Percentiles rank a stretch among this genome's conserved stretches.
These are phyloP conservation scores for Collybia sordida DNA, from an alignment of 768 basidiomycete species.

Conservation along the genomic window DNA sequence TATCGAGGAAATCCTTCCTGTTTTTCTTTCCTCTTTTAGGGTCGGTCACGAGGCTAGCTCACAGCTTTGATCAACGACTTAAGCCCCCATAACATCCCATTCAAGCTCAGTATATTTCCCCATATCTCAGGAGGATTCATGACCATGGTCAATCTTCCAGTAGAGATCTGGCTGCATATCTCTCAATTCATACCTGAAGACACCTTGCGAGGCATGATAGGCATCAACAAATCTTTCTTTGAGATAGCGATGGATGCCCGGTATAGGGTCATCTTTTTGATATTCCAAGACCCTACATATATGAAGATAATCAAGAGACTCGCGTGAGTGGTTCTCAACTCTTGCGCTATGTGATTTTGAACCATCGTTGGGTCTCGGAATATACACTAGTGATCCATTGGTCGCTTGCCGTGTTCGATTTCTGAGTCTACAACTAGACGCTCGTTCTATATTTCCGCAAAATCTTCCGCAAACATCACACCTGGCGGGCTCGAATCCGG, in stretches of 20 bases:
- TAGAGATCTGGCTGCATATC: constrained; percentile 33
- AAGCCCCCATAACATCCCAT: too few species aligned
- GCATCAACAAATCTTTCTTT: constrained; percentile 31
- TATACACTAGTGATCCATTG: constrained; percentile 17
- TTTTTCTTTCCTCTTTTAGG: too few species aligned
- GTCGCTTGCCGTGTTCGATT: constrained; percentile 15
- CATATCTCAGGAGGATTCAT: background rate
- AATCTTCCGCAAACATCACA: constrained; percentile 1
- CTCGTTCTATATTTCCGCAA: background rate
- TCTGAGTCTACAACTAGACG: constrained; percentile 11
- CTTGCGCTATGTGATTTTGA: background rate
- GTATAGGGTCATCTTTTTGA: constrained; percentile 23
- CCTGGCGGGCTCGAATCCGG: constrained; percentile 10
- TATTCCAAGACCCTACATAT: constrained; percentile 16
- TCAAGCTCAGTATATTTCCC: too few species aligned
- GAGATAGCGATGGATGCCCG: constrained; percentile 28
- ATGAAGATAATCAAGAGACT: constrained; percentile 17
- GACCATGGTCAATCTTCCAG: constrained; percentile 21
- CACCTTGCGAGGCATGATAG: constrained; percentile 20
- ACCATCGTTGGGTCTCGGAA: too few species aligned
- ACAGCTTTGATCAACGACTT: too few species aligned
- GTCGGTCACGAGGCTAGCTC: too few species aligned
- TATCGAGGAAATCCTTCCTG: too few species aligned
- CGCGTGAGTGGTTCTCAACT: constrained; percentile 12
- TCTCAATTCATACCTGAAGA: constrained; percentile 26